A percentile compares a stretch with the other conserved stretches of the same genome.
These are phyloP conservation scores for Blastobotrys robertii DNA, from an alignment of 805 yeast species.

Conservation along the genomic window DNA sequence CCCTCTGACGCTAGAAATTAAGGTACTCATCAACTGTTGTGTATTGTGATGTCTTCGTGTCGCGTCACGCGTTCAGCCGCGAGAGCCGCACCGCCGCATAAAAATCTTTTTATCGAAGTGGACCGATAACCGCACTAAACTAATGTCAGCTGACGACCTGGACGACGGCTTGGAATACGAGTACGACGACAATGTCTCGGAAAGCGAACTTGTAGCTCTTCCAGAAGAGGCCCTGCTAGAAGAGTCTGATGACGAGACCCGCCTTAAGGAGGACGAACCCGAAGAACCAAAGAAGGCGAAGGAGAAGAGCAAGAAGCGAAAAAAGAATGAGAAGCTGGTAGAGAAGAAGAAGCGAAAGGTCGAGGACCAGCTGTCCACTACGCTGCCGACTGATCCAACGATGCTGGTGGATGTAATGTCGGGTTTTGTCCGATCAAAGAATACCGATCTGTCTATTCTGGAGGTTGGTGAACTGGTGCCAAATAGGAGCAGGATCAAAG, in stretches of 20 bases:
- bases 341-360: conserved; percentile 51
- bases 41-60: too few relatives aligned
- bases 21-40: too few relatives aligned
- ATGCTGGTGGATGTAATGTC: conserved; percentile 39
- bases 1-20: too few relatives aligned
- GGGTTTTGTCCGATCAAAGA: conserved; percentile 53
- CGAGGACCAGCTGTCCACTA: conserved; percentile 31
- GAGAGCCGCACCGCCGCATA: too few relatives aligned
- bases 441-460: conserved; percentile 61
- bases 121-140: background rate
- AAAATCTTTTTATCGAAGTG: background rate
- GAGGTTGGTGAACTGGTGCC: conserved; percentile 60
- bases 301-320: conserved; percentile 13
- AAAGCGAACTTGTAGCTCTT: conserved; percentile 20
- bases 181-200: conserved; percentile 33
- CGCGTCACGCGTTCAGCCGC: too few relatives aligned
- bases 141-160: conserved; percentile 49
- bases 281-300: conserved; percentile 14
- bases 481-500: conserved; percentile 48
- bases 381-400: too few relatives aligned
- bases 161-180: conserved; percentile 69
- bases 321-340: conserved; percentile 9
- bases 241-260: conserved; percentile 18
- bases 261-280: conserved; percentile 13
- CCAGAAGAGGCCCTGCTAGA: conserved; percentile 26